Evolutionary conservation across 352 stramenopile genomes (phyloP), one percentile per base, ranked within the genome.

Genomic region (Aphanomyces astaci): DNA sequence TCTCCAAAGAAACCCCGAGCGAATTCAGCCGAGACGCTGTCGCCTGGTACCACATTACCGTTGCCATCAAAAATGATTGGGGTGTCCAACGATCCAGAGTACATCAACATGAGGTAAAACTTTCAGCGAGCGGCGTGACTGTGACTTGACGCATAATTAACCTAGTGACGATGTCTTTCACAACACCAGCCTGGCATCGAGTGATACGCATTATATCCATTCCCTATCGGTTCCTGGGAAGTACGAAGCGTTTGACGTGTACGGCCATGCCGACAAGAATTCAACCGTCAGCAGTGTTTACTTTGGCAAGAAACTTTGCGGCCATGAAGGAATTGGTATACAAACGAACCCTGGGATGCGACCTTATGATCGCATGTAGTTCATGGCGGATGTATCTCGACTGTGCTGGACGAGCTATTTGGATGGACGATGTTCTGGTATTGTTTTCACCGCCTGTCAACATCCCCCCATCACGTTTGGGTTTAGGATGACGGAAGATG

Each of bases 341-440:
- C 36, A 22, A n/a, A 52, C 4, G n/a, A n/a, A 30, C 7, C 11
- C 54, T 17, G 4, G 9, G 17, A 24, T 24, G n/a, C 39, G 15
- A 11, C 49, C 22, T 52, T 28, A 3, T 9, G 2, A 27, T 43
- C 27, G 10, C 30, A 5, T 60, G 24, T 59, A 68, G 62, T 68
- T 31, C 62, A 68, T 28, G 62, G 62, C 22, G 62, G 62, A 11
- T 68, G 62, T 33, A 68, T 68, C 19, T 68, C 62, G 5, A 68
- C 62, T 17, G 43, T 68, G 4, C 33, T 51, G 9, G 62, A 68
- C 36, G 62, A 68, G n/a, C 62, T 68, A 17, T 68, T 68, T 45
- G 62, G 62, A 40, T 68, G 62, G 62, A 68, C 62, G 11, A 68
- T 68, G 62, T 68, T 59, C 24, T 68, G 62, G 62, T 66, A 66